Evolutionary conservation across 1,284 basidiomycete species (phyloP).

Genomic region (Serendipita sp.): DNA sequence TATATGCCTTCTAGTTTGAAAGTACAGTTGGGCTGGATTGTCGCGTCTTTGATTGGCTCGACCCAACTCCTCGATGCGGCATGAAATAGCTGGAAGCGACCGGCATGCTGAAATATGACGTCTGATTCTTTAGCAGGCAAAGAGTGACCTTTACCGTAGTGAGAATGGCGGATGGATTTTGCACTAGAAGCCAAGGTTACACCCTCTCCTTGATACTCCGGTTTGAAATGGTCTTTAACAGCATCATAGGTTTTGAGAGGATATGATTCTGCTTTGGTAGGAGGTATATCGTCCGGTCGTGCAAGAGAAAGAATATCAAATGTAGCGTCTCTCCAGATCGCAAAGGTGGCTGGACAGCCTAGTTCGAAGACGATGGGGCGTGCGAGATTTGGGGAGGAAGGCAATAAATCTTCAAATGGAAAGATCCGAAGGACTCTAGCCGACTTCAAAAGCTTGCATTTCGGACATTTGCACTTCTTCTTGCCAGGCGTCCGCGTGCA

Average conservation of each 20-base stretch:
- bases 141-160: constrained; percentile 20
- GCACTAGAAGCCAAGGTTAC: not conserved
- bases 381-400: constrained; percentile 17
- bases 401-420: constrained; percentile 37
- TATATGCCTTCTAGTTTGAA: not conserved
- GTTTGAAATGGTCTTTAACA: not conserved
- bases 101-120: not conserved
- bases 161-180: constrained; percentile 27
- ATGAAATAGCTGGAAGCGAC: not conserved
- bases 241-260: not conserved
- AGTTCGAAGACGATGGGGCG: constrained; percentile 32
- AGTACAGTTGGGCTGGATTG: not conserved
- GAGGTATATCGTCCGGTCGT: not conserved
- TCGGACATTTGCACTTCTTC: constrained; percentile 16
- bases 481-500: constrained; percentile 9
- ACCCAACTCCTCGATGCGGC: not conserved
- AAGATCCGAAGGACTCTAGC: constrained; percentile 13
- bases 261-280: not conserved
- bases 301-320: constrained; percentile 19
- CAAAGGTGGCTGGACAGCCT: constrained; percentile 25
- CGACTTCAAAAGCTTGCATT: constrained; percentile 21
- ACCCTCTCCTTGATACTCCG: not conserved
- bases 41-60: not conserved
- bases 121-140: not conserved
- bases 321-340: constrained; percentile 31